Evolutionary conservation across 768 basidiomycete species (phyloP), one percentile per base, ranked within the genome.

Genomic region (Candolleomyces aberdarensis): DNA sequence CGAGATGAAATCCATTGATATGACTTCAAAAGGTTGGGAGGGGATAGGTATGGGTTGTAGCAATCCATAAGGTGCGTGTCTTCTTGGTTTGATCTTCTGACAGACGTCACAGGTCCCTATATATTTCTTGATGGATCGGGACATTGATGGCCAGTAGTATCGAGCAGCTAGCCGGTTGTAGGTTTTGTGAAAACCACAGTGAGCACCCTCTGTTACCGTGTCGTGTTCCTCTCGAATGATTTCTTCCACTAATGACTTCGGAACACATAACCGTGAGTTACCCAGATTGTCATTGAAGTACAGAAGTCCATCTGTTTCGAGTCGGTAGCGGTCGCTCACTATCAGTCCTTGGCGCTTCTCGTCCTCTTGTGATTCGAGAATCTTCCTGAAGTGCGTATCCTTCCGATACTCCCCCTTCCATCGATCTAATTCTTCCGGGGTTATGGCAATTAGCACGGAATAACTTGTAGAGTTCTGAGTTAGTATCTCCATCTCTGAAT

Each of bases 111-210:
- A 73, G 10, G 62, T 67, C 14, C 39, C 56, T 0, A 64, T 60
- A 47, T 65, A 74, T 10, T 29, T 0, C 26, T 71, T 69, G 8
- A 70, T 41, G 2, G 68, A 64, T 39, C 63, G 11, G 0, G 66
- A 67, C 74, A 76, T 75, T 26, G 54, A 5, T 0, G 71, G 71
- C 75, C 75, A 76, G 44, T 72, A 76, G 57, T 67, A 76, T 0
- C 20, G 50, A 0, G 50, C 10, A 5, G 64, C 56, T 1, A 75
- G 44, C 0, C 67, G 62, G 48, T 69, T 69, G 55, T 71, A 71
- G 1, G 62, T 65, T n/a, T 68, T 67, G 46, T 65, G 59, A 52
- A 67, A 71, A 0, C 75, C 73, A 9, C 54, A 63, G 55, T 76
- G 75, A 8, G 74, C 73, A 1, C 60, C 59, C 60, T 74, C 69